Evolutionary conservation across 2,329 filamentous ascomycete species (phyloP).

Genomic region (Knufia petricola): DNA sequence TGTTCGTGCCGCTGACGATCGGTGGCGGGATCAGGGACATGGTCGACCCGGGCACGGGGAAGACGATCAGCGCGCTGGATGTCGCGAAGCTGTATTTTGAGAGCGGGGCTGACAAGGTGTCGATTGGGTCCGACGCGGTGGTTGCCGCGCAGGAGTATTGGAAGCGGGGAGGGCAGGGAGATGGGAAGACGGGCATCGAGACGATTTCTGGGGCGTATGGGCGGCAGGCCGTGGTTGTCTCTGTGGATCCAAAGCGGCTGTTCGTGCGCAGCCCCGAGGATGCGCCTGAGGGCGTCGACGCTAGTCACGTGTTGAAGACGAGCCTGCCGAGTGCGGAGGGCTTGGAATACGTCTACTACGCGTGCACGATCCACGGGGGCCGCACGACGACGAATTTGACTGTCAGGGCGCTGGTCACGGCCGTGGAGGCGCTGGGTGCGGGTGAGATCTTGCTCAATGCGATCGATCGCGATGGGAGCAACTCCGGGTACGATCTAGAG

Average conservation of each 20-base stretch:
- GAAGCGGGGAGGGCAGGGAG: conserved; percentile 55
- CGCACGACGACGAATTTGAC: conserved; percentile 90
- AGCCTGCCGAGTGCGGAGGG: conserved; percentile 57
- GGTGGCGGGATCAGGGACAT: conserved; percentile 93
- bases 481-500: conserved; percentile 89
- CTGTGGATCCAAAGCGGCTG: conserved; percentile 83
- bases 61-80: conserved; percentile 76
- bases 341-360: conserved; percentile 86
- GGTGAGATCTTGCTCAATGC: conserved; percentile 95
- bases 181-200: conserved; percentile 84
- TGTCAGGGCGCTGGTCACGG: conserved; percentile 74
- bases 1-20: conserved; percentile 92
- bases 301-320: conserved; percentile 67
- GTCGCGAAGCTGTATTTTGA: conserved; percentile 97
- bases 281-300: conserved; percentile 36
- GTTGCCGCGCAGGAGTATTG: conserved; percentile 88
- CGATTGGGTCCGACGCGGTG: conserved; percentile 91
- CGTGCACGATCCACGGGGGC: conserved; percentile 92
- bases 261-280: conserved; percentile 62
- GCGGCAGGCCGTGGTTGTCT: conserved; percentile 92
- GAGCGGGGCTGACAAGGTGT: conserved; percentile 93
- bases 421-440: conserved; percentile 90
- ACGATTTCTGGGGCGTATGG: conserved; percentile 89
- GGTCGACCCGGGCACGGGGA: conserved; percentile 70
- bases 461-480: conserved; percentile 93